Conservation (phyloP, 495 filamentous ascomycete species). For the Lasiosphaeria hispida region DNA sequence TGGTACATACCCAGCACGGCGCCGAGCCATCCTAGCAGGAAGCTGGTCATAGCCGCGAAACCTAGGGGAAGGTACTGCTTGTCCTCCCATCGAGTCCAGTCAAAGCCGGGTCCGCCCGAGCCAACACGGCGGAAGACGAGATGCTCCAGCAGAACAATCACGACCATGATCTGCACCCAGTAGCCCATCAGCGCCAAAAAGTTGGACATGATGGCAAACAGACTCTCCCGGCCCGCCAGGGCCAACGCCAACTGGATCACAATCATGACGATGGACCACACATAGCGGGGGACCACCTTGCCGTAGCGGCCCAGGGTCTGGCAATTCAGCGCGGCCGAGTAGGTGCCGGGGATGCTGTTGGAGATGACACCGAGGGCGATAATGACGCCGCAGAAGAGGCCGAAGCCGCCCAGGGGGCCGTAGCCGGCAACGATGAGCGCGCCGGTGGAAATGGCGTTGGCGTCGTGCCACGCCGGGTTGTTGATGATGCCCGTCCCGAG, state of each 20-base stretch:
- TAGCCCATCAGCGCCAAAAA: slow-evolving; percentile 73
- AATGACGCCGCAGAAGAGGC: slow-evolving; percentile 68
- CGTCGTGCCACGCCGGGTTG: slow-evolving; percentile 1
- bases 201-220: slow-evolving; percentile 68
- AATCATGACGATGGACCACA: slow-evolving; percentile 60
- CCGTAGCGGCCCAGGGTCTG: slow-evolving; percentile 59
- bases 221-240: slow-evolving; percentile 57
- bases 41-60: slow-evolving; percentile 59
- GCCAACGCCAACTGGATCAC: slow-evolving; percentile 63
- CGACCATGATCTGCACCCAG: slow-evolving; percentile 65
- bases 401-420: slow-evolving; percentile 60
- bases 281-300: slow-evolving; percentile 54
- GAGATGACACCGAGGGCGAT: slow-evolving; percentile 67
- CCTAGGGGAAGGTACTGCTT: slow-evolving; percentile 59
- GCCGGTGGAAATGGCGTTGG: slow-evolving; percentile 38
- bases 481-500: slow-evolving; percentile 4
- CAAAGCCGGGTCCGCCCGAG: slow-evolving; percentile 37
- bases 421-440: slow-evolving; percentile 67
- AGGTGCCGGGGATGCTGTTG: slow-evolving; percentile 67
- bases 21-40: slow-evolving; percentile 67
- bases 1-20: slow-evolving; percentile 68
- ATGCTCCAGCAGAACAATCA: slow-evolving; percentile 62
- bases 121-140: slow-evolving; percentile 56
- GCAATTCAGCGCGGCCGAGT: slow-evolving; percentile 66
- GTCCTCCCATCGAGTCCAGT: slow-evolving; percentile 64